Evolutionary conservation across 495 filamentous ascomycete genomes (phyloP), one percentile per base, ranked within the genome.

Genomic region (Xylaria cubensis): DNA sequence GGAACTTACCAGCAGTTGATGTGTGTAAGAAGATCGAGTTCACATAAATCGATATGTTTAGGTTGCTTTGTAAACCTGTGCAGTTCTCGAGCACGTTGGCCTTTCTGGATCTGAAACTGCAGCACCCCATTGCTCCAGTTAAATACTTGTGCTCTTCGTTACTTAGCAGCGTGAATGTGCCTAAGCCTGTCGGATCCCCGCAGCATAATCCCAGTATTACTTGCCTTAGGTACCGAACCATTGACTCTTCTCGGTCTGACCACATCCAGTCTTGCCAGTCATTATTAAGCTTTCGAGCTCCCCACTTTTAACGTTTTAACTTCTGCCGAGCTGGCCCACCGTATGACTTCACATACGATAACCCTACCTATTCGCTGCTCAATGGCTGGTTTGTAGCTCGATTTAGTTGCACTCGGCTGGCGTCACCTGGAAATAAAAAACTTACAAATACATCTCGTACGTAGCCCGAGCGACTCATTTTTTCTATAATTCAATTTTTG

Each of bases 221-320:
- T 19, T 19, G n/a, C 53, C 26, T 6, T 56, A n/a, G n/a, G n/a
- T n/a, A 56, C 53, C 53, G 24, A 61, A 61, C 58, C 58, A 39
- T 34, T 39, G 19, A 32, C 26, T 61, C 32, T 39, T 21, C 29
- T 64, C 62, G 62, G 62, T 64, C 62, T 64, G 62, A 64, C 62
- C 12, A 53, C n/a, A 46, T 13, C 24, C 32, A 41, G 44, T 34
- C 15, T 24, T 44, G 19, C 24, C 32, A 41, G 44, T 34, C 15
- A 39, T 44, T 29, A 50, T 13, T 19, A 53, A 67, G 64, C 44
- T 67, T 48, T 29, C 42, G 7, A 67, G 64, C 64, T 67, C 64
- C 24, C 64, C 64, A 53, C 46, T 41, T 66, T 65, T 39, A 1
- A 21, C 24, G 8, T n/a, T 39, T 44, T 15, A 24, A 17, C 61